Evolutionary conservation across 2,329 filamentous ascomycete species (phyloP), one percentile per base, ranked within the genome.

Genomic region (Hypoxylon sp.): DNA sequence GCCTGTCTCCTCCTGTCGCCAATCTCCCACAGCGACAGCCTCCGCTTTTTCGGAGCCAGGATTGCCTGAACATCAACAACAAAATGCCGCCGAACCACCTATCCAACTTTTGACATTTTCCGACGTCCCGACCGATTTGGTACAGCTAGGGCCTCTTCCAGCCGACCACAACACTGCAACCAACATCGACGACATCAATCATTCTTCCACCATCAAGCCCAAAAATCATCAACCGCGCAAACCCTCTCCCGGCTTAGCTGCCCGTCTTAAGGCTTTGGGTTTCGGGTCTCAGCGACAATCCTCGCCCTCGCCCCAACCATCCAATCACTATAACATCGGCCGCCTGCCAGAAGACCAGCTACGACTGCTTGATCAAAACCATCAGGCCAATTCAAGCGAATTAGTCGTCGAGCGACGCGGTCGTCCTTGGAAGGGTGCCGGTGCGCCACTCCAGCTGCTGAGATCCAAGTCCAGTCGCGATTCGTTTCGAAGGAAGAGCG

Each of bases 291-390:
- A 79, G 57, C 82, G 81, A 70, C 81, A 82, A 66, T 74, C 80
- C 69, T 77, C 80, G 46, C 78, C 77, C 48, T 73, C 64, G n/a
- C 72, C 80, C 59, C 74, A 75, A 14, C 72, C 79, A 8, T 71
- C 72, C 6, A 75, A 77, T 56, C 73, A 71, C 78, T 85, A 87
- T 56, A 81, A 82, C 75, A 85, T 93, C 75, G 91, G 91, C 72
- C 89, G 91, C 67, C 88, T 94, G 61, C 85, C 91, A 74, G 89
- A 93, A 79, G 85, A 90, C 72, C 90, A 93, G 75, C 85, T 94
- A 64, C 87, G 89, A 73, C 85, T 89, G 75, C 86, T 94, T 74
- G 91, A 94, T 81, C 84, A 88, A 72, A 87, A 88, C 66, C 90
- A 92, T 77, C 86, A 86, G 72, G 86, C 88, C 66, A 84, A 84